Evolutionary conservation across 1,139 yeast species (phyloP).

Genomic region (Groenewaldozyma sp.): DNA sequence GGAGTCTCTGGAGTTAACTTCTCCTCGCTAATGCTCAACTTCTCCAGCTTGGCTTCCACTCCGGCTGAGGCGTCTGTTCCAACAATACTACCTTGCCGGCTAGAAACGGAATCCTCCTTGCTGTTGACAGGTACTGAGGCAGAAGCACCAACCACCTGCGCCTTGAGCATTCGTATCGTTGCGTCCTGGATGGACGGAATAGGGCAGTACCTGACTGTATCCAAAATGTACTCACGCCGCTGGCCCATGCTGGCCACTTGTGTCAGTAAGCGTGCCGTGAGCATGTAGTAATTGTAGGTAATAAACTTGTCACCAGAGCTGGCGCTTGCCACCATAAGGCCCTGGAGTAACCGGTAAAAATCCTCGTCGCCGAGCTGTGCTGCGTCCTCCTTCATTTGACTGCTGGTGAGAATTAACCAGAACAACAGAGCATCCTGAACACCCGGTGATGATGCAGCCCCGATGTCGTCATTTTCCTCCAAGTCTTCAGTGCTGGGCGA

Average conservation of each 20-base stretch:
- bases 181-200: slow-evolving; percentile 50
- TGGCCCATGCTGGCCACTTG: slow-evolving; percentile 42
- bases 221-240: slow-evolving; percentile 53
- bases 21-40: neutral
- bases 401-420: slow-evolving; percentile 34
- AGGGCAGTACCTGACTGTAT: slow-evolving; percentile 63
- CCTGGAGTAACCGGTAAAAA: slow-evolving; percentile 39
- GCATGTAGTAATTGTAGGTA: slow-evolving; percentile 24
- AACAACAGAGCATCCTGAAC: slow-evolving; percentile 34
- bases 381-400: slow-evolving; percentile 23
- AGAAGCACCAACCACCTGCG: slow-evolving; percentile 17
- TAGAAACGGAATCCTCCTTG: neutral
- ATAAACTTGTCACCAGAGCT: slow-evolving; percentile 22
- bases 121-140: neutral
- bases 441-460: slow-evolving; percentile 31
- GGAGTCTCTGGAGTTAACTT: neutral
- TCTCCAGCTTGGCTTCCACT: neutral
- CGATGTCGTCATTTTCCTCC: slow-evolving; percentile 16
- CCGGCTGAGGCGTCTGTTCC: neutral
- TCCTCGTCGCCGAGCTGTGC: slow-evolving; percentile 15
- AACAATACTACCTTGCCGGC: neutral
- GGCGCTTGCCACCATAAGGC: slow-evolving; percentile 34
- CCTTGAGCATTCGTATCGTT: slow-evolving; percentile 58
- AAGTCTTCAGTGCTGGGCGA: neutral
- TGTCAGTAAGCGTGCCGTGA: slow-evolving; percentile 35